Evolutionary conservation across 2,329 filamentous ascomycete species (phyloP), one percentile per base, ranked within the genome.

Genomic region (Xylariaceae sp.): DNA sequence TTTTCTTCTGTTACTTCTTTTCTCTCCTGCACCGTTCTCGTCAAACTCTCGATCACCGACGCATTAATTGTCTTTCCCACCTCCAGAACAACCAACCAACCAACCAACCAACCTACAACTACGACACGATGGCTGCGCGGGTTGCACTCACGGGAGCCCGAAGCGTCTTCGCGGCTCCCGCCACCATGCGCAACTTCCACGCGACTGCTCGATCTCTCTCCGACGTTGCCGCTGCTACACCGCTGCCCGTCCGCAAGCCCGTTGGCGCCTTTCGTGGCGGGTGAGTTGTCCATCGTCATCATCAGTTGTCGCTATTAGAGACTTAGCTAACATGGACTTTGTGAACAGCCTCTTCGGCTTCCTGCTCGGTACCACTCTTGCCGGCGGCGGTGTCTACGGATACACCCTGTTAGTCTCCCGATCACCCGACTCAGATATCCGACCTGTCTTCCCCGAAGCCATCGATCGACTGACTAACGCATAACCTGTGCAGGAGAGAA

Each of bases 341-440:
- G 15, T 6, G n/a, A 6, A 31, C 40, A 96, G 92, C 51, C 75
- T 96, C 52, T 90, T 96, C 63, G 92, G 92, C 45, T 97, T 97
- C 76, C 83, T 97, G 44, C 77, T 94, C 56, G 92, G 92, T 58
- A 85, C 87, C 55, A 85, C 87, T 42, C 75, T 90, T 45, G 85
- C 91, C 40, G 90, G 90, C 62, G 81, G 80, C 45, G 86, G 83
- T 51, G 87, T 95, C 62, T 97, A 96, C 75, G 90, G 89, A 69
- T 97, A 97, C 70, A 82, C 96, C 58, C 75, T 97, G 62, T 64
- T 48, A 61, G 62, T 62, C 33, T 32, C 53, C 22, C 32, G 42
- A 33, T 12, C 9, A 11, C 15, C 18, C 42, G 17, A 30, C 43
- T 33, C 7, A 39, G 33, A 4, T 14, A 12, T 9, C 9, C 33